A percentile compares a stretch with the other conserved stretches of the same genome.
These are phyloP conservation scores for Aspergillus glaucus DNA, from an alignment of 2,329 filamentous ascomycete genomes.

Conservation along the genomic window DNA sequence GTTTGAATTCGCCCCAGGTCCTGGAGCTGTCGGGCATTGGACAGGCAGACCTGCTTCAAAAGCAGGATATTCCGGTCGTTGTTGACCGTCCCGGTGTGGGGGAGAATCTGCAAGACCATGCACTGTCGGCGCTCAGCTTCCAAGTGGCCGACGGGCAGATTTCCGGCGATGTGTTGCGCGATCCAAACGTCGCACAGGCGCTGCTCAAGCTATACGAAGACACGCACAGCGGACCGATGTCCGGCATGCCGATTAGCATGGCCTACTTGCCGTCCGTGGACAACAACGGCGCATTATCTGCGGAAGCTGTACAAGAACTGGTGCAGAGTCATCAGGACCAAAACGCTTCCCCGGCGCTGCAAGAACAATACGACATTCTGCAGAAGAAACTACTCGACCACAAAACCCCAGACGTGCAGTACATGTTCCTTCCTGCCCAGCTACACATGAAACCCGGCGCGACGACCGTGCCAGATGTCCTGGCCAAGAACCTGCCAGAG, in stretches of 20 bases:
- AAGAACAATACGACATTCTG: conserved; percentile 10
- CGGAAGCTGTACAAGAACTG: conserved; percentile 1
- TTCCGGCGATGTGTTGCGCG: conserved; percentile 18
- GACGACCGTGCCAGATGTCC: conserved; percentile 8
- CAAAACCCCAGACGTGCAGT: conserved; percentile 7
- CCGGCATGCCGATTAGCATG: conserved; percentile 15
- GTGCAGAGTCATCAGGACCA: neutral
- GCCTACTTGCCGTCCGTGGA: conserved; percentile 22
- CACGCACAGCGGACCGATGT: conserved; percentile 16
- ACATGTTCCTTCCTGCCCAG: conserved; percentile 11
- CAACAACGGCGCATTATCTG: conserved; percentile 9
- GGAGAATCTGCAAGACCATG: conserved; percentile 48
- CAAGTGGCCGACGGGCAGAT: conserved; percentile 16
- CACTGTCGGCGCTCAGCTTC: conserved; percentile 24
- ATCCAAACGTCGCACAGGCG: conserved; percentile 15
- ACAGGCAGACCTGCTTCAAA: conserved; percentile 36
- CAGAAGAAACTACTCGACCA: conserved; percentile 8
- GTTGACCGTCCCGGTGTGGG: conserved; percentile 44
- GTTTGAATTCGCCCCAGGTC: conserved; percentile 51
- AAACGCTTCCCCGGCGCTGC: neutral
- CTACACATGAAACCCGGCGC: conserved; percentile 10
- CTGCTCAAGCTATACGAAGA: conserved; percentile 18
- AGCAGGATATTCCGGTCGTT: conserved; percentile 37
- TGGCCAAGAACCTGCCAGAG: conserved; percentile 9
- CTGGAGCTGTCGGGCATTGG: conserved; percentile 59